phyloP scores from a whole-genome alignment of 257 asterid species.

The Sherardia arvensis region DNA sequence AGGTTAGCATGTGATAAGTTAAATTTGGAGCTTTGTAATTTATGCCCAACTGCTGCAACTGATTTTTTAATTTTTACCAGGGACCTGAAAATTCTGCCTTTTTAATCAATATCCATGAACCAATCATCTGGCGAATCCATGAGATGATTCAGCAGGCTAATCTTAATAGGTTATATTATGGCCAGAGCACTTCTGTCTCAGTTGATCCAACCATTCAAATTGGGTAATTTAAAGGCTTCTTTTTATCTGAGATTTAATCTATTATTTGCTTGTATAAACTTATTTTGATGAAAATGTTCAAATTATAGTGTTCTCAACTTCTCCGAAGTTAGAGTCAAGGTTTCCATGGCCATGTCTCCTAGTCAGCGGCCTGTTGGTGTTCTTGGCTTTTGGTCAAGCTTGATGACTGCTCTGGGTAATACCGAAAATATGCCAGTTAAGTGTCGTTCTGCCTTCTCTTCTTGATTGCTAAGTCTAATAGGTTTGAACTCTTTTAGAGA shows the following conservation, averaged over 20 bases:
- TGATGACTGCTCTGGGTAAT: constrained; percentile 99
- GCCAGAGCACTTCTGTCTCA: constrained; percentile 77
- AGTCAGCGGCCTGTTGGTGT: constrained; percentile 99
- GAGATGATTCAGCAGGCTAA: constrained; percentile 86
- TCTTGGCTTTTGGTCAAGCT: constrained; percentile 99
- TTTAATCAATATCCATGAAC: constrained; percentile 85
- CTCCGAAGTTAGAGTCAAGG: constrained; percentile 87
- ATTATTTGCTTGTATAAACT: background rate
- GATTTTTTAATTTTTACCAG: constrained; percentile 30
- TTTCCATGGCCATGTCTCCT: constrained; percentile 98
- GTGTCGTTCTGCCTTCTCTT: constrained; percentile 22
- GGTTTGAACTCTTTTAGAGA: background rate
- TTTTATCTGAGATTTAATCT: background rate
- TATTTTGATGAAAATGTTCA: constrained; percentile 11
- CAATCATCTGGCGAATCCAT: constrained; percentile 95
- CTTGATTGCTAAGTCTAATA: background rate
- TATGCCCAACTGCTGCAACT: constrained; percentile 1
- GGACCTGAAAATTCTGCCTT: constrained; percentile 95
- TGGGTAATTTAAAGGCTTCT: constrained; percentile 40
- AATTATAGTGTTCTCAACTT: constrained; percentile 80
- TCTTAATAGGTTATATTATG: constrained; percentile 44
- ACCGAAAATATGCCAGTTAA: constrained; percentile 97
- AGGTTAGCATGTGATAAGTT: constrained; percentile 45
- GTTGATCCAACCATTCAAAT: constrained; percentile 93
- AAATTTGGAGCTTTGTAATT: constrained; percentile 12